A percentile compares a stretch with the other conserved stretches of the same genome.
Evolutionary conservation across 148 eudicot genomes (phyloP).

Genomic region (Rhododendron vialii): DNA sequence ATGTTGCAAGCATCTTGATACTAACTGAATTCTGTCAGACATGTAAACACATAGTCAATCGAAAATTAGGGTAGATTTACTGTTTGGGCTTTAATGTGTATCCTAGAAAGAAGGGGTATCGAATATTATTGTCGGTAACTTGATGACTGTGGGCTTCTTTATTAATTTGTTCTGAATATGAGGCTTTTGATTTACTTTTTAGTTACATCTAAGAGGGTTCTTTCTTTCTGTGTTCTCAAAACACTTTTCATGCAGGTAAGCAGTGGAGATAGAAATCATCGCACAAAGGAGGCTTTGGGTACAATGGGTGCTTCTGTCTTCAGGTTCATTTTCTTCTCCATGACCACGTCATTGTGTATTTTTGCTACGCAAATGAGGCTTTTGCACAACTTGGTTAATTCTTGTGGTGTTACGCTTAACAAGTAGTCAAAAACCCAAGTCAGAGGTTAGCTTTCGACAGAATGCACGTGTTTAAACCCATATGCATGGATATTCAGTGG

Average conservation of each 20-base stretch:
- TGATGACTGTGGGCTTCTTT: background rate
- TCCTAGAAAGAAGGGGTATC: background rate
- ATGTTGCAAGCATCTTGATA: background rate
- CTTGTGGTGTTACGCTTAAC: background rate
- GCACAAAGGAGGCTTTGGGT: slow-evolving; percentile 77
- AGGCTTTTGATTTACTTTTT: background rate
- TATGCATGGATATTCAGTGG: background rate
- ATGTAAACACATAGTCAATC: background rate
- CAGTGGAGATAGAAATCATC: slow-evolving; percentile 77
- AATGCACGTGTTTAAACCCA: background rate
- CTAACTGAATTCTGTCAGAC: background rate
- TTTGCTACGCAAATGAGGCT: background rate
- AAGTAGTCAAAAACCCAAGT: background rate
- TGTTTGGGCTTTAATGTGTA: background rate
- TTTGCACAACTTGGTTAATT: background rate
- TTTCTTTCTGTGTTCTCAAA: background rate
- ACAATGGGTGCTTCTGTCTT: slow-evolving; percentile 99
- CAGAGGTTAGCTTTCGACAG: background rate
- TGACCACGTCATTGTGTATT: background rate
- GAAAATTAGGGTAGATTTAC: background rate
- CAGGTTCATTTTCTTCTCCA: slow-evolving; percentile 45
- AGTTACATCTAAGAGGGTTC: background rate
- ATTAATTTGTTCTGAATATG: background rate
- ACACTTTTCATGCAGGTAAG: slow-evolving; percentile 45
- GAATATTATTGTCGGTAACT: background rate